These are phyloP conservation scores for Cicer judaicum DNA, from an alignment of 306 rosid genomes.

Conservation along the genomic window DNA sequence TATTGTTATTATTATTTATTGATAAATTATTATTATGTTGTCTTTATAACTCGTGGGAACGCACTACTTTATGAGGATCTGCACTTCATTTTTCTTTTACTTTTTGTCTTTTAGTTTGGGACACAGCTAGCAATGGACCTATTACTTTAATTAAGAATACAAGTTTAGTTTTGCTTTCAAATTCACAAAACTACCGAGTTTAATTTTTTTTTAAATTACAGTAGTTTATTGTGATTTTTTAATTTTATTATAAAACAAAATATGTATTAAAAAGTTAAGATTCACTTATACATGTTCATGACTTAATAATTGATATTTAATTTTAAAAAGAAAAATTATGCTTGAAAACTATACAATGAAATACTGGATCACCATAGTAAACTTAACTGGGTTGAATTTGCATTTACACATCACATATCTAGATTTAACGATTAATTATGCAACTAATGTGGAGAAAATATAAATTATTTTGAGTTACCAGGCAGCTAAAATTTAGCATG, in stretches of 20 bases:
- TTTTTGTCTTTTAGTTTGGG: slow-evolving; percentile 17
- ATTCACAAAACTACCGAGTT: no score
- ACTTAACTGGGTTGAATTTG: no score
- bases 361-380: no score
- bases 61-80: slow-evolving; percentile 30
- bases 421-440: no score
- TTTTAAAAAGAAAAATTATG: background rate
- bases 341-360: background rate
- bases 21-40: slow-evolving; percentile 19
- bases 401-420: no score
- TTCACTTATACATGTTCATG: background rate
- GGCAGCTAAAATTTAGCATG: background rate
- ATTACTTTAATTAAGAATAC: background rate
- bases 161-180: no score
- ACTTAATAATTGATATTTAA: background rate
- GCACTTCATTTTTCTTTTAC: background rate
- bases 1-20: background rate
- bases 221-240: no score
- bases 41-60: slow-evolving; percentile 40
- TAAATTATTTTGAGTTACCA: background rate
- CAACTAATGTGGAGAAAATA: background rate
- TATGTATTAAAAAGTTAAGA: background rate
- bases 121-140: background rate
- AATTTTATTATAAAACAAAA: no score
- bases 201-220: no score